These are phyloP conservation scores for Sclerotinia subarctica DNA, from an alignment of 2,329 filamentous ascomycete genomes.

Conservation along the genomic window DNA sequence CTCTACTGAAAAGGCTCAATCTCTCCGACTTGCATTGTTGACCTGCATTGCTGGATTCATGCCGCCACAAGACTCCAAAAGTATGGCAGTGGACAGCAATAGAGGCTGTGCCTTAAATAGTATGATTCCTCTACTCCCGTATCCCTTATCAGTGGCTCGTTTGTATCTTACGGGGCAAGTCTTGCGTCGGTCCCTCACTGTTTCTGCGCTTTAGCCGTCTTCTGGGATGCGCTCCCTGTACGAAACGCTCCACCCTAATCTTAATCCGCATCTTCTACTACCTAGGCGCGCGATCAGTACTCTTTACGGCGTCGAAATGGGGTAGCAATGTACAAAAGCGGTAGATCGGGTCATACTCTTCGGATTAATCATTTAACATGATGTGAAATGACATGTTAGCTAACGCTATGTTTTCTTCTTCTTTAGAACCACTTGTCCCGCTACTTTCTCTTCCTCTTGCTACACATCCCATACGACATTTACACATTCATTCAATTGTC, in stretches of 20 bases:
- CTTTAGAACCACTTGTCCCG: conserved; percentile 1
- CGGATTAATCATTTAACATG: background rate
- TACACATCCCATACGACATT: background rate
- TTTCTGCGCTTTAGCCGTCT: conserved; percentile 12
- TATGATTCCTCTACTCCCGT: background rate
- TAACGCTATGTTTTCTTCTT: conserved; percentile 10
- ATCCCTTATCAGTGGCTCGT: conserved; percentile 4
- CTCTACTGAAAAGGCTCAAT: background rate
- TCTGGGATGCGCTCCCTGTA: conserved; percentile 13
- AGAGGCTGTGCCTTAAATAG: conserved; percentile 9
- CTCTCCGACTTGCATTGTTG: background rate
- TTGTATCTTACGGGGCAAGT: background rate
- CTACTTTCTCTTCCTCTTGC: background rate
- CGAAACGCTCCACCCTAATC: conserved; percentile 17
- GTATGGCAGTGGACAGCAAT: background rate
- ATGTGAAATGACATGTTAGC: background rate
- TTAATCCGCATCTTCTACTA: conserved; percentile 9
- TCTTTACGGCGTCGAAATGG: conserved; percentile 4
- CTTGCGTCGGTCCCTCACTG: background rate
- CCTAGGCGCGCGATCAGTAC: conserved; percentile 15
- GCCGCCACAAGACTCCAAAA: background rate
- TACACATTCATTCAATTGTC: conserved; percentile 8
- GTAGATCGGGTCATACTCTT: background rate
- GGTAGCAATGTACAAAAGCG: conserved; percentile 2
- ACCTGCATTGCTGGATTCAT: background rate